These are phyloP conservation scores for Monosporascus sp. DNA, from an alignment of 2,329 filamentous ascomycete genomes.

Conservation along the genomic window DNA sequence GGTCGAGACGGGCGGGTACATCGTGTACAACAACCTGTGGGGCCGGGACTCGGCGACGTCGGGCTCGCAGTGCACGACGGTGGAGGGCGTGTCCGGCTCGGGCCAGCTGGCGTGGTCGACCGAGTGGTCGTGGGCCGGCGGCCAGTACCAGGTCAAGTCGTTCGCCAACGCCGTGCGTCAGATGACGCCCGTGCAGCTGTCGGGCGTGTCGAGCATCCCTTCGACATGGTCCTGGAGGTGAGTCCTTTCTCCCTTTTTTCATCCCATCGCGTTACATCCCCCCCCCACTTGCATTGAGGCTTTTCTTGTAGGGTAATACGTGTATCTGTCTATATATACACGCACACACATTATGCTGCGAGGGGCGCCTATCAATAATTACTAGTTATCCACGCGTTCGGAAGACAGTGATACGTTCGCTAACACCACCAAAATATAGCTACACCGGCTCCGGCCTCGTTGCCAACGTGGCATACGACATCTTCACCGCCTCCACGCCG, in stretches of 20 bases:
- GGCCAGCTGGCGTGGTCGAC: constrained; percentile 37
- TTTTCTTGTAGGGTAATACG: neutral
- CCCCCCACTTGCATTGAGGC: neutral
- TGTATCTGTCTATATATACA: no score
- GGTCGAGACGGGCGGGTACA: constrained; percentile 35
- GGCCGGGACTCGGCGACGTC: constrained; percentile 31
- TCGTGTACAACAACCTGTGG: constrained; percentile 51
- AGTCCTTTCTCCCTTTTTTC: constrained; percentile 5
- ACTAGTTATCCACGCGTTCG: no score
- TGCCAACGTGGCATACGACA: constrained; percentile 55
- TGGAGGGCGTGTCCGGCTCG: constrained; percentile 28
- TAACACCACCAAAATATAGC: constrained; percentile 11
- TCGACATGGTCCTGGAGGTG: constrained; percentile 36
- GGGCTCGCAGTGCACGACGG: constrained; percentile 38
- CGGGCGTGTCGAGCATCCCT: constrained; percentile 30
- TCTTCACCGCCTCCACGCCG: constrained; percentile 47
- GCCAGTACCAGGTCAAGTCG: constrained; percentile 37
- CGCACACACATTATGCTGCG: no score
- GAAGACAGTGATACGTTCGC: no score
- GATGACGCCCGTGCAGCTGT: constrained; percentile 27
- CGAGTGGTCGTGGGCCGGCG: constrained; percentile 39
- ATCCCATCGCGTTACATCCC: neutral
- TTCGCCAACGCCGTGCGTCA: constrained; percentile 39
- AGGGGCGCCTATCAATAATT: no score
- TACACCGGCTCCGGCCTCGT: constrained; percentile 46